Conservation (phyloP, 306 rosid genomes). For the Astragalus glycyphyllos region DNA sequence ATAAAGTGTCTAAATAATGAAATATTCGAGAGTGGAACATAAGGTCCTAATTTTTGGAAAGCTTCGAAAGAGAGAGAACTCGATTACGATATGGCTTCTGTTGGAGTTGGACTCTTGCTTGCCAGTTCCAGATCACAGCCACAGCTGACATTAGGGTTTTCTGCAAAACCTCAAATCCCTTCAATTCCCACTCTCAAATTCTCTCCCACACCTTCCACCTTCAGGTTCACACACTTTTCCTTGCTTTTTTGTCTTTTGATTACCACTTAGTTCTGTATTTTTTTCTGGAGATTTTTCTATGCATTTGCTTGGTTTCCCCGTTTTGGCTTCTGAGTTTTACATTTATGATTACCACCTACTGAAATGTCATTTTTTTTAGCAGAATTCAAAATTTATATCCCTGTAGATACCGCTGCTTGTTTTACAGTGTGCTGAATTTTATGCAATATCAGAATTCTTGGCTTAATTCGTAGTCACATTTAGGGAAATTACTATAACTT, state of each 20-base stretch:
- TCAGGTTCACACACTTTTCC: constrained; percentile 41
- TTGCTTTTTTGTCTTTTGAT: background rate
- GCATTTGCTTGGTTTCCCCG: background rate
- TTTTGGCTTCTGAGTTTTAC: background rate
- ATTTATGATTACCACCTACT: background rate
- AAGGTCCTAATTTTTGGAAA: background rate
- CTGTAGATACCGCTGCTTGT: background rate
- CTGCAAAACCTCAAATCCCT: constrained; percentile 31
- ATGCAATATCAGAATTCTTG: background rate
- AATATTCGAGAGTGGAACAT: background rate
- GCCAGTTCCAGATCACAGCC: background rate
- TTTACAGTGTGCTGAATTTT: background rate
- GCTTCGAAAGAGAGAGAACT: no score
- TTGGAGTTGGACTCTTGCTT: background rate
- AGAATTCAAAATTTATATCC: background rate
- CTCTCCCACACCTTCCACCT: constrained; percentile 21
- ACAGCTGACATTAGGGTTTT: constrained; percentile 43
- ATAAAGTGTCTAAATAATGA: no score
- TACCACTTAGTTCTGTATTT: background rate
- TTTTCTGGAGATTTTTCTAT: background rate
- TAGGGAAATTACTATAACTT: no score
- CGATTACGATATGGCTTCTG: constrained; percentile 41
- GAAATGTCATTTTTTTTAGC: background rate
- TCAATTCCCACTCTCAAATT: constrained; percentile 2
- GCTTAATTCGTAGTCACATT: background rate